Conservation (phyloP, 1,139 yeast genomes). For the Wickerhamiella pararugosa region DNA sequence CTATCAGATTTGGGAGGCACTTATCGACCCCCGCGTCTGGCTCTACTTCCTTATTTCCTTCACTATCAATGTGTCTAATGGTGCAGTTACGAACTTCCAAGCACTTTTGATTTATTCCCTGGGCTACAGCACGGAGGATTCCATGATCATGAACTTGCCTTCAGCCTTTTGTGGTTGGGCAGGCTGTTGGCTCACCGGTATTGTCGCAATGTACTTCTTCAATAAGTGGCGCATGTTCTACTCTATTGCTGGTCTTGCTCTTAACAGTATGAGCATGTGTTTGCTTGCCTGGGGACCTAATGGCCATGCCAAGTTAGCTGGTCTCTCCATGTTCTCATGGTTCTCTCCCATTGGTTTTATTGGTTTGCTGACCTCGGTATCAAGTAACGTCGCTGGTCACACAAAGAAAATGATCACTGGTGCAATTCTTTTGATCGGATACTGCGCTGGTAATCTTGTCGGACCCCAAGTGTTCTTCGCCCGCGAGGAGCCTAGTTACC, state of each 20-base stretch:
- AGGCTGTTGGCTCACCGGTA: slow-evolving; percentile 19
- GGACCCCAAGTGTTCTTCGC: slow-evolving; percentile 43
- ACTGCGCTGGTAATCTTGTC: slow-evolving; percentile 44
- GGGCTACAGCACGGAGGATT: slow-evolving; percentile 27
- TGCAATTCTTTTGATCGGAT: slow-evolving; percentile 34
- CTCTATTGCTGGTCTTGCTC: slow-evolving; percentile 25
- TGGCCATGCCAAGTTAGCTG: slow-evolving; percentile 25
- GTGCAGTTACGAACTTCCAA: slow-evolving; percentile 36
- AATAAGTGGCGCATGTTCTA: slow-evolving; percentile 25
- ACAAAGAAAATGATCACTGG: slow-evolving; percentile 37
- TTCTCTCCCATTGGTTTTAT: slow-evolving; percentile 29
- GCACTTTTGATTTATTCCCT: slow-evolving; percentile 27
- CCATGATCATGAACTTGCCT: slow-evolving; percentile 30
- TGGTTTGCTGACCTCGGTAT: slow-evolving; percentile 22
- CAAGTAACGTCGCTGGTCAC: slow-evolving; percentile 44
- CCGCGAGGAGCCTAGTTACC: slow-evolving; percentile 36
- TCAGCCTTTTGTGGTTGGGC: slow-evolving; percentile 25
- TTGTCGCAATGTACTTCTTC: slow-evolving; percentile 16
- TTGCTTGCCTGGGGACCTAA: slow-evolving; percentile 31
- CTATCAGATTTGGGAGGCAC: slow-evolving; percentile 35
- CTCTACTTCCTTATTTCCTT: slow-evolving; percentile 29
- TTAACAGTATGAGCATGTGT: slow-evolving; percentile 27
- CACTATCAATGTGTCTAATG: slow-evolving; percentile 35
- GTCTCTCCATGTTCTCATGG: slow-evolving; percentile 24
- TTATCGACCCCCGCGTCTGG: slow-evolving; percentile 34